Base-by-base conservation (phyloP, 345 rosid species). In the Salix arbutifolia region DNA sequence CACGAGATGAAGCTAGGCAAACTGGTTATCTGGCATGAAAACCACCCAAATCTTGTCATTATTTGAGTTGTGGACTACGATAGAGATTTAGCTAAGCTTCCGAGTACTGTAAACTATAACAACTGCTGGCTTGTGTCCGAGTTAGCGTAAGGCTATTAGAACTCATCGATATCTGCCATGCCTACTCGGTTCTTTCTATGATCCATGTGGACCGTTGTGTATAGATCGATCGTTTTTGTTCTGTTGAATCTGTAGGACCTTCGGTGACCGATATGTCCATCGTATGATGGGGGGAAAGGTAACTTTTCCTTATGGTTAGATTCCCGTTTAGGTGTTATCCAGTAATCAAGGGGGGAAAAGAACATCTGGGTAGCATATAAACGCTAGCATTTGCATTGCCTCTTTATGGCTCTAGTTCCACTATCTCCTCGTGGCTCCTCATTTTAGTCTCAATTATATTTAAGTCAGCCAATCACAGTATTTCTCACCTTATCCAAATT, bases 401-500 rank as follows among this genome's bases (percentile, higher is more conserved):
- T 31, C 4, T 10, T 37, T 61, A 38, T 13, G 77, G 77, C 58
- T 19, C 30, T 37, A 67, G 8, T 50, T 50, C 18, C 52, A 30
- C 23, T 35, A 35, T 5, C 38, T 35, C 13, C 53, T 33, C 9
- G 1, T 2, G 7, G 50, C 19, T 28, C 60, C 25, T 42, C 8
- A 42, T 38, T 68, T 44, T 38, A 10, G 9, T 37, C 37, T 76
- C 10, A 16, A 58, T 76, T 53, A 18, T 18, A 8, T 37, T 33
- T 33, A 5, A 33, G 68, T 16, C 13, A 23, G 67, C 78, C 73
- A 69, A 28, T 18, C 79, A 60, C 31, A 69, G 62, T 0, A 6
- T 17, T 28, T 2, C 40, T 58, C 60, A 58, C 60, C 78, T 76
- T 69, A 30, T 76, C 79, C 46, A n/a, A 38, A 26, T 65, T 28